Conservation (phyloP, 1,284 basidiomycete species). For the Cerrena zonata region DNA sequence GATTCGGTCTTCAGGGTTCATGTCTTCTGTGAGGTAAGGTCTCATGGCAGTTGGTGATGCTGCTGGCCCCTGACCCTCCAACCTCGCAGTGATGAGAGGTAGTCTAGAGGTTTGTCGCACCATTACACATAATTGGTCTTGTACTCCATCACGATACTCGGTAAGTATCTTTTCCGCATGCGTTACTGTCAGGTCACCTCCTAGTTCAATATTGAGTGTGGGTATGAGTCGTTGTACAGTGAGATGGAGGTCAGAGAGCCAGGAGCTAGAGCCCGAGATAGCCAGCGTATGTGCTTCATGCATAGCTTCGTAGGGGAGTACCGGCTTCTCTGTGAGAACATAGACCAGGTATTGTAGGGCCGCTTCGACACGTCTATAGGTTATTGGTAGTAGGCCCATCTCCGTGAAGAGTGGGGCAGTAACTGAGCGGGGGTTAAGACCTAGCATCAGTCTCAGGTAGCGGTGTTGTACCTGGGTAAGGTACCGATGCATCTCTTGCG, state of each 20-base stretch:
- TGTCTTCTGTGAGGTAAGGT: no score
- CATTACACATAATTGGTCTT: no score
- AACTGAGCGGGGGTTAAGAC: conserved; percentile 1
- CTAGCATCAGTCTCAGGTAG: conserved; percentile 7
- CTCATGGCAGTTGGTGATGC: no score
- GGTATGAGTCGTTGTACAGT: not conserved
- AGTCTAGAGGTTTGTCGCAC: no score
- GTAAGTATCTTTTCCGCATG: no score
- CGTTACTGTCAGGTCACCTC: no score
- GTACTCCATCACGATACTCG: no score
- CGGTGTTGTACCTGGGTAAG: conserved; percentile 3
- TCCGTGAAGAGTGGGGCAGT: conserved; percentile 5
- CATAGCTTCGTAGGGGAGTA: not conserved
- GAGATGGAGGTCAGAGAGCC: not conserved
- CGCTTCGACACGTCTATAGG: not conserved
- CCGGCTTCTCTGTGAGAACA: not conserved
- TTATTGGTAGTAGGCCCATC: conserved; percentile 6
- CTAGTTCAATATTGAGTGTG: no score
- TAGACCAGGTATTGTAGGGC: conserved; percentile 7
- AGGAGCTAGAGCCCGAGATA: not conserved
- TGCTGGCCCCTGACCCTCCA: no score
- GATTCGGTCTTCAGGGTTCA: no score
- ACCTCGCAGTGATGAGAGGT: no score
- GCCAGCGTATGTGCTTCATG: not conserved
- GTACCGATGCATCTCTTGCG: not conserved